These are phyloP conservation scores for Jacaranda mimosifolia DNA, from an alignment of 257 asterid genomes.

Conservation along the genomic window DNA sequence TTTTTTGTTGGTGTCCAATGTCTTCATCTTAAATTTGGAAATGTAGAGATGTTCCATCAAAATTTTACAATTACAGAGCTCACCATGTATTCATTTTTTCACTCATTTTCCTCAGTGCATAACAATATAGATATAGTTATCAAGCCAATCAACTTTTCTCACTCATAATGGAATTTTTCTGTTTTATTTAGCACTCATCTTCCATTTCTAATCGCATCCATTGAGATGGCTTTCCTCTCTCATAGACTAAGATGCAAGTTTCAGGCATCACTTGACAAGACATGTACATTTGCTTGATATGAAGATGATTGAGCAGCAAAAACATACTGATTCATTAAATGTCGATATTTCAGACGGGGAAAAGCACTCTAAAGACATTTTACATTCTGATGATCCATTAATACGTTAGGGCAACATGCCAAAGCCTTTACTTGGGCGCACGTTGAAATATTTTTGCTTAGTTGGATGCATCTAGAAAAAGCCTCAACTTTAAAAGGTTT, in stretches of 20 bases:
- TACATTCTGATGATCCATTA: not conserved
- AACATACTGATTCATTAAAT: too few relatives aligned
- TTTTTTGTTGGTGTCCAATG: not conserved
- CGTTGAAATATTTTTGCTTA: too few relatives aligned
- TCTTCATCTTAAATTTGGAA: conserved; percentile 1
- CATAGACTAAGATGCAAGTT: not conserved
- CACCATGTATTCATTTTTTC: not conserved
- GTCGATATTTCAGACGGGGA: not conserved
- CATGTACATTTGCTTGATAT: not conserved
- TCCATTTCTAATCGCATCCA: not conserved
- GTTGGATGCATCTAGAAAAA: too few relatives aligned
- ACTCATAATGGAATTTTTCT: not conserved
- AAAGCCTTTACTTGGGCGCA: too few relatives aligned
- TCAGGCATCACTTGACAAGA: too few relatives aligned
- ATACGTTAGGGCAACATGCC: not conserved
- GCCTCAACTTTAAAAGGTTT: too few relatives aligned
- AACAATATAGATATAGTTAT: not conserved
- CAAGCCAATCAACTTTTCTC: not conserved
- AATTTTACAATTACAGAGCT: not conserved
- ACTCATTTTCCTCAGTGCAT: not conserved
- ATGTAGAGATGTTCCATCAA: not conserved
- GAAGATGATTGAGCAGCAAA: not conserved
- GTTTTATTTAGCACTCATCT: not conserved
- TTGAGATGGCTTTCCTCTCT: not conserved
- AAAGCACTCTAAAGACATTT: not conserved